Base-by-base conservation (phyloP, 257 asterid species). In the Solanum gracilifrons region DNA sequence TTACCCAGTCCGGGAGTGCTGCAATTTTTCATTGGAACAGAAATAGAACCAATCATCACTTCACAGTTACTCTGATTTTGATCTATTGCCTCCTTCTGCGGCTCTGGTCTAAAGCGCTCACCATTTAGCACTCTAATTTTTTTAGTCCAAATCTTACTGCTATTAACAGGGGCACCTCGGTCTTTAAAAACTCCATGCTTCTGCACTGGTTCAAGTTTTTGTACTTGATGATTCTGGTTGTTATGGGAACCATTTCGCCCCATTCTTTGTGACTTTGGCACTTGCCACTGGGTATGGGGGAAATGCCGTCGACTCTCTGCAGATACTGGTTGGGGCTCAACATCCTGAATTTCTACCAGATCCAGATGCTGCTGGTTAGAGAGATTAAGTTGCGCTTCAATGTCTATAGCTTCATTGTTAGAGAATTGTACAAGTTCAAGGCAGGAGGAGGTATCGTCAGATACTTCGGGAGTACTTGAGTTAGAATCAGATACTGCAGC, bases 1-100 rank as follows among this genome's bases (percentile, higher is more conserved):
- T 84, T 71, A 29, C 87, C 90, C 82, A 84, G 91, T 86, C 85
- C 90, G 86, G 87, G 87, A 43, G 89, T 74, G 74, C 83, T 87
- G 74, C 62, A 76, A 88, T 87, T 90, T 88, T 82, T 91, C 86
- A 95, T 92, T 0, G 91, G 88, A 76, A 97, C 91, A 5, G 98
- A 84, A 90, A 96, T 94, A 48, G 98, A 95, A 85, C 99, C 99
- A 33, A 96, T 95, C 77, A 95, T 86, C 90, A 96, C 93, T 90
- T 92, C 94, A 48, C 94, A 87, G 71, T 90, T 91, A 87, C 85
- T 90, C 85, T 91, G 93, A 88, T 90, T 87, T 86, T 88, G 94
- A 85, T 88, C 88, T 76, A 69, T 80, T 41, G 87, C 83, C 87
- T 69, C 90, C 85, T 85, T 92, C 90, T 87, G 92, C 66, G 86